A percentile compares a stretch with the other conserved stretches of the same genome.
These are phyloP conservation scores for Ustanciosporium gigantosporum DNA, from an alignment of 1,284 basidiomycete genomes.

Conservation along the genomic window DNA sequence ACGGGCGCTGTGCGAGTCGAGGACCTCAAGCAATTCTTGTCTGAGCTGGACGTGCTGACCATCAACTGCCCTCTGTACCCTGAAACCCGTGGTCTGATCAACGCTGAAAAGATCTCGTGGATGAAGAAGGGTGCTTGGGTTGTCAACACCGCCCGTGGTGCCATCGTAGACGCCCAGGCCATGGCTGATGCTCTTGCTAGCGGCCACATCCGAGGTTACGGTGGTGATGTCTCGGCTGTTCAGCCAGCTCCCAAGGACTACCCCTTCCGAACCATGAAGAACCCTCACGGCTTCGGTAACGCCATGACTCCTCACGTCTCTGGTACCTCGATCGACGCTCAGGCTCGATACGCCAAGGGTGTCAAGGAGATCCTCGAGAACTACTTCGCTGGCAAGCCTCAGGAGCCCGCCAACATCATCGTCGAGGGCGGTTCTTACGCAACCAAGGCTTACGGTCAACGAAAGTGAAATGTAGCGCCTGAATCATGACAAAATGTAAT, in stretches of 20 bases:
- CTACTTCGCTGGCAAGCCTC: constrained; percentile 69
- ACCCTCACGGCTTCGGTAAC: constrained; percentile 73
- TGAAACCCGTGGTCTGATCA: constrained; percentile 70
- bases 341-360: constrained; percentile 81
- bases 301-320: constrained; percentile 49
- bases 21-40: constrained; percentile 82
- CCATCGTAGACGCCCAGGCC: constrained; percentile 83
- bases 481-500: too few species aligned
- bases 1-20: constrained; percentile 77
- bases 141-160: constrained; percentile 91
- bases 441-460: constrained; percentile 59
- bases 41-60: constrained; percentile 77
- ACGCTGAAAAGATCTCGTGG: constrained; percentile 79
- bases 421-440: constrained; percentile 60
- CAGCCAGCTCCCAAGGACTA: constrained; percentile 73
- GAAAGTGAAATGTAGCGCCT: constrained; percentile 8
- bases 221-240: constrained; percentile 62
- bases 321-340: constrained; percentile 83
- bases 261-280: constrained; percentile 75
- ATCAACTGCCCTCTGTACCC: constrained; percentile 92
- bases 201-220: constrained; percentile 73
- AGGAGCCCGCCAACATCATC: constrained; percentile 81
- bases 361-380: constrained; percentile 78
- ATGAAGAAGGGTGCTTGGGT: constrained; percentile 88
- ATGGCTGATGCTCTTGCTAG: constrained; percentile 76